Evolutionary conservation across 306 rosid species (phyloP), one percentile per base, ranked within the genome.

Genomic region (Quercus suber): DNA sequence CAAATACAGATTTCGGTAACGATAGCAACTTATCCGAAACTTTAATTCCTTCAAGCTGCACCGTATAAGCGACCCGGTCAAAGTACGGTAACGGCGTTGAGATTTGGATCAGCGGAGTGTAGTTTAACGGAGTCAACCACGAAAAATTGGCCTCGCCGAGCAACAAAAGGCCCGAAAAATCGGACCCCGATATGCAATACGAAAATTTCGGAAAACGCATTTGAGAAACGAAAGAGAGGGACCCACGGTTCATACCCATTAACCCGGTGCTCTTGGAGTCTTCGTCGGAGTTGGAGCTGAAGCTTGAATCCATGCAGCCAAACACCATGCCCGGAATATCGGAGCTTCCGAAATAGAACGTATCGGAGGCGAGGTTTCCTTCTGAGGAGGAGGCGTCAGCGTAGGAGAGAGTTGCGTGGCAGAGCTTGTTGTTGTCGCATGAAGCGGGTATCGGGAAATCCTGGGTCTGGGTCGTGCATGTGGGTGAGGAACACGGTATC

Each of bases 191-290:
- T 25, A 94, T 94, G 87, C 98, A 94, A 67, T 94, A 94, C 1
- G 98, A 94, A 82, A 94, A 94, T 81, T 89, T 94, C 41, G 92
- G 86, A 18, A 89, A 83, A 3, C 75, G 88, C 76, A 94, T 59
- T 13, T 94, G 98, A 1, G 97, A 81, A 27, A 92, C 88, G 30
- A 90, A 85, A 0, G 98, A 94, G 55, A 94, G 89, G 0, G 92
- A 86, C 45, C 97, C 98, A 43, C 85, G 98, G 79, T 94, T 94
- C 96, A 94, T 87, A 33, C 98, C 97, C 88, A 94, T 81, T 81
- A 94, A 84, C 87, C 98, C 98, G 37, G 96, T 87, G 53, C 73
- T 87, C 69, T 88, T 89, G 28, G 89, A 76, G 61, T 90, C 97
- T 12, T 74, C 87, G 0, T 84, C 89, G 0, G 83, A 21, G 83